phyloP scores from a whole-genome alignment of 2,329 filamentous ascomycete species.

The Microdochium nivale region DNA sequence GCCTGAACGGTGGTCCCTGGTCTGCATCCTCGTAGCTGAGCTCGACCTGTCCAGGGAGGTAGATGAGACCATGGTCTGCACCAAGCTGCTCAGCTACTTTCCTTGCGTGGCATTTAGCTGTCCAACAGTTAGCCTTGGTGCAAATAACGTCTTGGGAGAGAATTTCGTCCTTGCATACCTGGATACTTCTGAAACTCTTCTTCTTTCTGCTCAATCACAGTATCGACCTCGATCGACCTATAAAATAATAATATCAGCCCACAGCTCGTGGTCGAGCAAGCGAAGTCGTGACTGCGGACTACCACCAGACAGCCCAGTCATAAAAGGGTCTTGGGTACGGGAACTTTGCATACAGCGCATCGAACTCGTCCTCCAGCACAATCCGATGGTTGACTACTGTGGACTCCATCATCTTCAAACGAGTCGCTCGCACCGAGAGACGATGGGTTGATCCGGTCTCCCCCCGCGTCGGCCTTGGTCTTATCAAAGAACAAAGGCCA shows the following conservation, averaged over 20 bases:
- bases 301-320: too few species aligned
- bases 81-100: constrained; percentile 45
- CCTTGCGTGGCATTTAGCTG: constrained; percentile 48
- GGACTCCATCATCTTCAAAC: constrained; percentile 13
- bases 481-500: too few species aligned
- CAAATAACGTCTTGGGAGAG: not conserved
- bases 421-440: too few species aligned
- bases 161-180: constrained; percentile 15
- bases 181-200: constrained; percentile 22
- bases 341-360: constrained; percentile 38
- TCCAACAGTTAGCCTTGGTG: constrained; percentile 1
- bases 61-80: constrained; percentile 42
- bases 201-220: constrained; percentile 10
- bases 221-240: constrained; percentile 31
- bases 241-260: too few species aligned
- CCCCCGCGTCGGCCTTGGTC: too few species aligned
- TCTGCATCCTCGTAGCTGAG: constrained; percentile 50
- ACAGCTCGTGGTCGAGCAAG: too few species aligned
- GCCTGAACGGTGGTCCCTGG: constrained; percentile 44
- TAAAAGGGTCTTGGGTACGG: not conserved
- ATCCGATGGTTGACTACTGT: constrained; percentile 27
- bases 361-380: constrained; percentile 43
- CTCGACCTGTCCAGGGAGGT: constrained; percentile 43
- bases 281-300: too few species aligned
- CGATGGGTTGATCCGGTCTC: too few species aligned